Evolutionary conservation across 192 early-diverging fungal genomes (phyloP), one percentile per base, ranked within the genome.

Genomic region (Coemansia sp.): DNA sequence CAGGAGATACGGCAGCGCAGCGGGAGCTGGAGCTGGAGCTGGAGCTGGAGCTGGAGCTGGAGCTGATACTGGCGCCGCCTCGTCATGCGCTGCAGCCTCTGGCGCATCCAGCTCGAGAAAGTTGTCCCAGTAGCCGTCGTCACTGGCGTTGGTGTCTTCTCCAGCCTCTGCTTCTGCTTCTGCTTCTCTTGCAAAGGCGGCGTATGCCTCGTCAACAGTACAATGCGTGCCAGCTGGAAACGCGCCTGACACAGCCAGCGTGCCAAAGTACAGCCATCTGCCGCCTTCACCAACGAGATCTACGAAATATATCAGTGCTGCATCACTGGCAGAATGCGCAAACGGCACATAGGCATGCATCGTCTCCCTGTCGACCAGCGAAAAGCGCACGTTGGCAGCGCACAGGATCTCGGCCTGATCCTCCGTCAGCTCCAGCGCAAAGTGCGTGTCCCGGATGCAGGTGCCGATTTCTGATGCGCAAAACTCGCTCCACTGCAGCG

Each of bases 371-470:
- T 71, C 74, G 6, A 20, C 50, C 9, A 57, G 44, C 20, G 51
- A 38, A 42, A 59, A 76, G 38, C 64, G 45, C 2, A 82, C 63
- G 43, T 74, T 70, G 4, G 19, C 19, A 3, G 45, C 17, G 50
- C 50, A 62, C 1, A 82, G 44, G 5, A 60, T 13, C 44, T 82
- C 79, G 7, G 63, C 56, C 50, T 82, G 74, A 10, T 76, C 65
- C 42, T 82, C 79, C 1, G 74, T 82, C 44, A 82, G 71, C 38
- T 76, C 74, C 17, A 68, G 57, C 17, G 71, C 37, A 68, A 71
- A 81, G 48, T 81, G 79, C 1, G 63, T 49, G 16, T 76, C 54
- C 20, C 79, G 58, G 42, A 82, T 76, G 22, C 63, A 68, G 2
- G 72, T 64, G 46, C 79, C 79, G 16, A 71, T 64, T 4, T 40